phyloP scores from a whole-genome alignment of 1,139 yeast species.

The Tardiomyces depauwii region DNA sequence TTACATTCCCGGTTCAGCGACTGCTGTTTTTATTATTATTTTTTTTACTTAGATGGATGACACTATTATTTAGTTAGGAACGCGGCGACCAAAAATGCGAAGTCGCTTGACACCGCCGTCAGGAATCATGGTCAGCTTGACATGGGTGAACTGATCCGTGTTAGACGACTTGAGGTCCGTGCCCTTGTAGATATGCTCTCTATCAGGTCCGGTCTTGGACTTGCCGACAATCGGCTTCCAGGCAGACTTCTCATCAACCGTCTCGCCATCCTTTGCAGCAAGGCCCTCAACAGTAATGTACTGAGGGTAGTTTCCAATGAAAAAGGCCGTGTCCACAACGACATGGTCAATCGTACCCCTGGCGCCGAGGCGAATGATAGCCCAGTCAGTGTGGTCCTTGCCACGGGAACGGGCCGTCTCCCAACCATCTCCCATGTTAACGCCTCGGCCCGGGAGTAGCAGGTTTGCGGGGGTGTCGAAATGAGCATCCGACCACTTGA shows the following conservation, averaged over 20 bases:
- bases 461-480: slow-evolving; percentile 86
- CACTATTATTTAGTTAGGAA: slow-evolving; percentile 8
- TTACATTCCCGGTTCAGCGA: too few species aligned
- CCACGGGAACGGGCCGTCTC: slow-evolving; percentile 86
- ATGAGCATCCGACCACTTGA: slow-evolving; percentile 78
- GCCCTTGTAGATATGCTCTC: slow-evolving; percentile 51
- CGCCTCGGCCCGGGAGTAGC: slow-evolving; percentile 85
- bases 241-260: slow-evolving; percentile 26
- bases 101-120: slow-evolving; percentile 94
- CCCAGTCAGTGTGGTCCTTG: slow-evolving; percentile 88
- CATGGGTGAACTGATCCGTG: slow-evolving; percentile 39
- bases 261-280: slow-evolving; percentile 28
- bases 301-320: slow-evolving; percentile 90
- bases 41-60: too few species aligned
- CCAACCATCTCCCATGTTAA: slow-evolving; percentile 98
- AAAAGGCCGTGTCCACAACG: slow-evolving; percentile 83
- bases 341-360: slow-evolving; percentile 40
- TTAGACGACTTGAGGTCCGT: slow-evolving; percentile 6
- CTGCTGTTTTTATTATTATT: too few species aligned
- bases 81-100: slow-evolving; percentile 62
- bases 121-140: slow-evolving; percentile 73
- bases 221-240: slow-evolving; percentile 64
- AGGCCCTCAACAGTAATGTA: slow-evolving; percentile 45
- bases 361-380: slow-evolving; percentile 64
- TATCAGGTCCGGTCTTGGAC: slow-evolving; percentile 67